phyloP scores from a whole-genome alignment of 2,329 filamentous ascomycete genomes.

The Penicillium hesseltinei region DNA sequence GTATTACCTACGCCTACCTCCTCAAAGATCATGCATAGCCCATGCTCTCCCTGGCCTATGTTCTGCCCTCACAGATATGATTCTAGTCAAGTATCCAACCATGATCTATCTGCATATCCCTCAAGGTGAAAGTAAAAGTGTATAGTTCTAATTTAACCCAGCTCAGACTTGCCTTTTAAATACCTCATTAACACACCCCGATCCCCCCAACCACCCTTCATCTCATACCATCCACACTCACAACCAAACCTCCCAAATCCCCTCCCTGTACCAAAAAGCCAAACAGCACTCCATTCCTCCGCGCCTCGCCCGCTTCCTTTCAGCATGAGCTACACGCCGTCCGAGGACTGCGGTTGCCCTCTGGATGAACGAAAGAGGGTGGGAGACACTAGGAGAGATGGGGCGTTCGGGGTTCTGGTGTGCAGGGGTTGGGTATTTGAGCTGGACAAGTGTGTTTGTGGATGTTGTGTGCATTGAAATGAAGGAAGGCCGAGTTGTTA shows the following conservation, averaged over 20 bases:
- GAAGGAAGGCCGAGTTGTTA: neutral
- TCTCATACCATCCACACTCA: constrained; percentile 1
- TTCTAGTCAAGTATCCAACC: neutral
- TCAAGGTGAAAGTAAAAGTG: neutral
- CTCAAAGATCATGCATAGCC: neutral
- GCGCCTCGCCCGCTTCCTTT: neutral
- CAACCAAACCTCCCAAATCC: neutral
- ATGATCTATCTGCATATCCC: neutral
- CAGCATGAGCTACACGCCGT: constrained; percentile 19
- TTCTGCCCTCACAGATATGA: neutral
- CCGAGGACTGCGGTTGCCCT: constrained; percentile 24
- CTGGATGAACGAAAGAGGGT: constrained; percentile 4
- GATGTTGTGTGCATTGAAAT: neutral
- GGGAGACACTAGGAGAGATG: constrained; percentile 1
- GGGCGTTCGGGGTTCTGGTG: neutral
- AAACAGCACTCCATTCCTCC: neutral
- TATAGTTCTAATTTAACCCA: constrained; percentile 8
- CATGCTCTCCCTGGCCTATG: too few species aligned
- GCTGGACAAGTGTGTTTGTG: neutral
- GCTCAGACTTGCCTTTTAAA: constrained; percentile 35
- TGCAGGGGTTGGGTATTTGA: neutral
- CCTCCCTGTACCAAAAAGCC: neutral
- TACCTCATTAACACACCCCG: constrained; percentile 22
- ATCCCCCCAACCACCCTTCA: neutral
- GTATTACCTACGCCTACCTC: too few species aligned